Conservation (phyloP, 139 green algal species). For the Monoraphidium neglectum region DNA sequence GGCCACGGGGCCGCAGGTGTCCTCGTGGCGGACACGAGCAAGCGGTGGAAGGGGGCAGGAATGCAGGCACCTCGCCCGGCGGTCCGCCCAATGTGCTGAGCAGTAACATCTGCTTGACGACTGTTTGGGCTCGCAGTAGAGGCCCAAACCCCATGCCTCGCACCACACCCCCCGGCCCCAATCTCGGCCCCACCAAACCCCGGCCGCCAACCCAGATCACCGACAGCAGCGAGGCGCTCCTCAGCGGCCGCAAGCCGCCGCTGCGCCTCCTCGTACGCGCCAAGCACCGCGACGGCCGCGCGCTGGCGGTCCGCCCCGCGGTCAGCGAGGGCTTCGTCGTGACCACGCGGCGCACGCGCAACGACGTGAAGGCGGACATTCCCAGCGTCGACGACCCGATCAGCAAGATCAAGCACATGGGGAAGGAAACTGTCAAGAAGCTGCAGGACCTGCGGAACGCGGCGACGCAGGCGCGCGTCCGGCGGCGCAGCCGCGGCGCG, state of each 20-base stretch:
- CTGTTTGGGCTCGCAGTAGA: constrained; percentile 68
- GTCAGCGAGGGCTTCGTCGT: constrained; percentile 84
- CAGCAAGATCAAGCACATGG: constrained; percentile 92
- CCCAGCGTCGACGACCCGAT: constrained; percentile 87
- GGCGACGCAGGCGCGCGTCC: constrained; percentile 45
- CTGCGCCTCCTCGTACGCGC: constrained; percentile 83
- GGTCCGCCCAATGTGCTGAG: not conserved
- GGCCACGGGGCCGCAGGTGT: too few species aligned
- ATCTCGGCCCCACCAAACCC: too few species aligned
- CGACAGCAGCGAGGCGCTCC: constrained; percentile 86
- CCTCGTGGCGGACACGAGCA: too few species aligned
- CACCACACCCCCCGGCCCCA: too few species aligned
- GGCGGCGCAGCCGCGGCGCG: not conserved
- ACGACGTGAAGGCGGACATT: constrained; percentile 68
- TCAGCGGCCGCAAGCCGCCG: constrained; percentile 86
- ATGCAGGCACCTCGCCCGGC: too few species aligned
- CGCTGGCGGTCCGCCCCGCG: constrained; percentile 48
- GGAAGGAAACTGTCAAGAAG: constrained; percentile 92
- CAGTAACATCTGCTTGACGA: constrained; percentile 42
- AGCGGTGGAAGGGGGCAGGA: too few species aligned
- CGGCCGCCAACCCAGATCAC: too few species aligned
- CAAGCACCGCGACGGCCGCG: constrained; percentile 16
- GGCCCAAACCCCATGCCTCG: too few species aligned
- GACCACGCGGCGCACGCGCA: constrained; percentile 75
- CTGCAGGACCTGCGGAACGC: constrained; percentile 72